A percentile compares a stretch with the other conserved stretches of the same genome.
phyloP scores from a whole-genome alignment of 2,329 filamentous ascomycete species.

The Leptographium radiaticola region DNA sequence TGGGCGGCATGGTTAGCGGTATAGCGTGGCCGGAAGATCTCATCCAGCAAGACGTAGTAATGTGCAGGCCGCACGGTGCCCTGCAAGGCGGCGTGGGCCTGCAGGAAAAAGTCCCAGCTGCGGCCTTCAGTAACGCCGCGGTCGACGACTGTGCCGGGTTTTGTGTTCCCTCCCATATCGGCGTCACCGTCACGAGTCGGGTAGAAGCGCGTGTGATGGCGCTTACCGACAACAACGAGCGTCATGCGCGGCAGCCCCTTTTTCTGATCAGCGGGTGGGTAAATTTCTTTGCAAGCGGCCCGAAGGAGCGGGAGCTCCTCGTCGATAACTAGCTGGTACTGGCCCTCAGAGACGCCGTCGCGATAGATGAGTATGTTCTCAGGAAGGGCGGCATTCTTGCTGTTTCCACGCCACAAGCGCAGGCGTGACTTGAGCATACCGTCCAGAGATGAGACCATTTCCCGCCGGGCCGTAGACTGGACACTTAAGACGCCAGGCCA shows the following conservation, averaged over 20 bases:
- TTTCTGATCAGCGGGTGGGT: constrained; percentile 6
- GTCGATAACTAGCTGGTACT: constrained; percentile 57
- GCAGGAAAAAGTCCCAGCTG: constrained; percentile 76
- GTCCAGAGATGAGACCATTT: constrained; percentile 49
- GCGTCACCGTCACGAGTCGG: constrained; percentile 35
- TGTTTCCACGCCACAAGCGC: constrained; percentile 41
- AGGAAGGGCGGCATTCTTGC: constrained; percentile 43
- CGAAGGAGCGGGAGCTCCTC: constrained; percentile 44
- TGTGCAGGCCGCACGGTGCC: constrained; percentile 68
- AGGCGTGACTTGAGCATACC: constrained; percentile 52
- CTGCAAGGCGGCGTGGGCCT: constrained; percentile 54
- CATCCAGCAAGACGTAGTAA: constrained; percentile 61
- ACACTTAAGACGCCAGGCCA: constrained; percentile 57
- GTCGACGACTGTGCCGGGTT: constrained; percentile 72
- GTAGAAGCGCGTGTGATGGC: constrained; percentile 81
- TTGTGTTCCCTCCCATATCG: constrained; percentile 5
- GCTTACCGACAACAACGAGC: constrained; percentile 72
- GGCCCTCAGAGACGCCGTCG: constrained; percentile 80
- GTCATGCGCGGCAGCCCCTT: constrained; percentile 42
- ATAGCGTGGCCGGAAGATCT: constrained; percentile 42
- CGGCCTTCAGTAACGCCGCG: constrained; percentile 64
- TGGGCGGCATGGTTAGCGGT: constrained; percentile 19
- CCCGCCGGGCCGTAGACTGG: constrained; percentile 48
- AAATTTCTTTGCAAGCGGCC: constrained; percentile 3
- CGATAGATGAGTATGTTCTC: constrained; percentile 74